Conservation (phyloP, 2,329 filamentous ascomycete species). For the Aspergillus clavatus region DNA sequence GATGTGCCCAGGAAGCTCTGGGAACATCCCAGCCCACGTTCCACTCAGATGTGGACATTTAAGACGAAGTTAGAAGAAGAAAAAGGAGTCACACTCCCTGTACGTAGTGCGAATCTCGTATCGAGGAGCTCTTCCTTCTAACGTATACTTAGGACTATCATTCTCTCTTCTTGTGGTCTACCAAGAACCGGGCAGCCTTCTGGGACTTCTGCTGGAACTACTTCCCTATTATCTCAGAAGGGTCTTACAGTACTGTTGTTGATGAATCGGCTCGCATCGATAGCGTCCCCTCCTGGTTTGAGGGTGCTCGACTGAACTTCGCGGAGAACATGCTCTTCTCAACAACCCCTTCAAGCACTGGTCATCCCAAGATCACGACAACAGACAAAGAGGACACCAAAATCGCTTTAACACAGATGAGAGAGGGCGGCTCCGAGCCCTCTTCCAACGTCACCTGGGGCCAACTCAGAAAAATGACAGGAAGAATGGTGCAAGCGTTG, state of each 20-base stretch:
- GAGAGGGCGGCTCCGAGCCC: conserved; percentile 34
- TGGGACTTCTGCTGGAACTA: conserved; percentile 60
- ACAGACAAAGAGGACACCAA: conserved; percentile 64
- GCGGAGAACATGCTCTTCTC: conserved; percentile 75
- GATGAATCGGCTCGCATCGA: conserved; percentile 68
- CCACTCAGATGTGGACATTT: conserved; percentile 62
- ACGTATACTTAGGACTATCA: conserved; percentile 53
- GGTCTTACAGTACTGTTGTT: conserved; percentile 56
- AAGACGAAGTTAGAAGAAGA: conserved; percentile 61
- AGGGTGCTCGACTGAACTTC: conserved; percentile 68
- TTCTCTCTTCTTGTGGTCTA: conserved; percentile 67
- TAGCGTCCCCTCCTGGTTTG: conserved; percentile 69
- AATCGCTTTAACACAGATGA: conserved; percentile 64
- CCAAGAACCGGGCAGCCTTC: conserved; percentile 58
- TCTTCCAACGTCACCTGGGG: conserved; percentile 59
- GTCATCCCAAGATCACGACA: conserved; percentile 46
- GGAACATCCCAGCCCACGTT: conserved; percentile 59
- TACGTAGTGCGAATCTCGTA: conserved; percentile 24
- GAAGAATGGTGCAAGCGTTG: conserved; percentile 60
- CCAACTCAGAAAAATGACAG: conserved; percentile 58
- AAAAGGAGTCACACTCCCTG: conserved; percentile 54
- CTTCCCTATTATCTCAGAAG: conserved; percentile 59
- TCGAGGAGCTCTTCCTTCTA: background rate
- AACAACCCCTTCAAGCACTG: conserved; percentile 30
- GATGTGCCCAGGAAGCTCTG: conserved; percentile 57